Base-by-base conservation (phyloP, 805 yeast genomes). In the Pichia cephalocereana region DNA sequence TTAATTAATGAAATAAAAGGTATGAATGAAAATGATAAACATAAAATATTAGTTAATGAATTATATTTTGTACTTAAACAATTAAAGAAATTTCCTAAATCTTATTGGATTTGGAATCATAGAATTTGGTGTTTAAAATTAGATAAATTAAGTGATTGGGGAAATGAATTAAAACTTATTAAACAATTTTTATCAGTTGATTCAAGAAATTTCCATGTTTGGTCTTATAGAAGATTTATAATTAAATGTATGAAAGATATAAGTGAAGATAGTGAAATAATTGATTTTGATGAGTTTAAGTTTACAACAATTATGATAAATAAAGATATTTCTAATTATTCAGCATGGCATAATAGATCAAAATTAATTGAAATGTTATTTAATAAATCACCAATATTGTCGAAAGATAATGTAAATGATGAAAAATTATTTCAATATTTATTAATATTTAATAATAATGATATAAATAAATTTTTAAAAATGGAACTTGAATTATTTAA, bases 41-140 rank as follows among this genome's bases (percentile, higher is more conserved):
- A 55, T 39, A 55, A 59, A 4, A 59, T 66, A 8, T 67, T 83
- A 40, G 70, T 70, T 2, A 62, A 68, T 4, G 99, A 91, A 54
- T 69, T 93, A 41, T 54, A 65, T 26, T 80, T 86, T 59, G 72
- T 81, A 2, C 70, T 82, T 68, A 64, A 62, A 0, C 76, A 80
- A 54, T 65, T 93, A 56, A 76, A 76, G 47, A 65, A 71, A 48
- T 82, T 67, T 54, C 98, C 99, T 1, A 93, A 93, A 62, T 87
- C 90, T 39, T 93, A 93, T 61, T 93, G 98, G 96, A 82, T 93
- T 12, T 93, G 98, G 97, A 85, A 82, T 56, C 97, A 93, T 62
- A 71, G 99, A 37, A 67, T 76, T 11, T 93, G 99, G 98, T 75
- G 85, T 41, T 65, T 91, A 38, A 72, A 76, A 36, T 61, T 70